Conservation (phyloP, 257 asterid species). For the Solanum sparsipilum region DNA sequence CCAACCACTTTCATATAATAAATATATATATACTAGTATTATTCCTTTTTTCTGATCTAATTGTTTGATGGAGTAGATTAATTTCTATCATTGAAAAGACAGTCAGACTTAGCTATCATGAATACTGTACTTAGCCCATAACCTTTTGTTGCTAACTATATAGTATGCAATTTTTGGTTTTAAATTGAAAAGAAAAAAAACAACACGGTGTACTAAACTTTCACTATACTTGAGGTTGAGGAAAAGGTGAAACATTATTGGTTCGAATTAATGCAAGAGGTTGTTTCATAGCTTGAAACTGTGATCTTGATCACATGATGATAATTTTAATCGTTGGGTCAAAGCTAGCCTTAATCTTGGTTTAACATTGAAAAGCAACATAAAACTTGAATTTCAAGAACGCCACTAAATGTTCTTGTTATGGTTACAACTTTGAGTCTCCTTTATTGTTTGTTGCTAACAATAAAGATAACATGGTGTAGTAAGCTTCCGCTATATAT, state of each 20-base stretch:
- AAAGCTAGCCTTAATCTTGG: neutral
- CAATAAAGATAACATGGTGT: neutral
- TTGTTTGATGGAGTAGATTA: neutral
- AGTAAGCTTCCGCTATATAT: neutral
- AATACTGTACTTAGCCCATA: neutral
- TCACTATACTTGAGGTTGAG: neutral
- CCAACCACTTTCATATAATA: neutral
- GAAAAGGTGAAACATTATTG: neutral
- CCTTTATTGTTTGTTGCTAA: neutral
- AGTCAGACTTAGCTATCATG: neutral
- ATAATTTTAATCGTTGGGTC: neutral
- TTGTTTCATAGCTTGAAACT: neutral
- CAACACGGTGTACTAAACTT: neutral
- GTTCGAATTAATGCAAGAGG: neutral
- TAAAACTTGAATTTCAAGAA: neutral
- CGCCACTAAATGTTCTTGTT: neutral
- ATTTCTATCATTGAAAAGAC: neutral
- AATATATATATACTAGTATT: neutral
- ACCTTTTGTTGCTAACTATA: neutral
- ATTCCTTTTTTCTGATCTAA: neutral
- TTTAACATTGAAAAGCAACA: neutral
- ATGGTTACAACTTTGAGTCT: neutral
- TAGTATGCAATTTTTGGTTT: neutral
- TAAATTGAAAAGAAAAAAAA: neutral
- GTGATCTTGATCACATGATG: no score